Conservation (phyloP, 306 rosid species). For the Gastrolobium bilobum region DNA sequence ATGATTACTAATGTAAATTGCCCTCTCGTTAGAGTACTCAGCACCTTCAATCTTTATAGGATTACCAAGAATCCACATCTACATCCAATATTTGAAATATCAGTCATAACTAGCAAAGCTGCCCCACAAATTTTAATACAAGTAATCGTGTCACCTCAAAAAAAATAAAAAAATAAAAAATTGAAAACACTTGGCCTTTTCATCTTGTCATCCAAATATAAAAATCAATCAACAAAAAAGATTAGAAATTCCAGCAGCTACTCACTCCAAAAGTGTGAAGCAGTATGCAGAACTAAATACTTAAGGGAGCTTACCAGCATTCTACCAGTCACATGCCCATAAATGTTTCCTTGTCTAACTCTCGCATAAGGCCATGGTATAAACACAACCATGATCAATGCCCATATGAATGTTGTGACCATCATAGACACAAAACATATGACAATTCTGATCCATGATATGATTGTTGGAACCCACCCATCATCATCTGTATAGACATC, state of each 20-base stretch:
- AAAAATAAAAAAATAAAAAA: neutral
- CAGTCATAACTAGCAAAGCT: constrained; percentile 36
- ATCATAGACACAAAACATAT: constrained; percentile 64
- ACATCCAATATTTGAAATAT: constrained; percentile 44
- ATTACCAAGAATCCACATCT: constrained; percentile 80
- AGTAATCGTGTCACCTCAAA: neutral
- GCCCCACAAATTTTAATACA: constrained; percentile 1
- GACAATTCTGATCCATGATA: constrained; percentile 64
- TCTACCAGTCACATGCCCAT: constrained; percentile 78
- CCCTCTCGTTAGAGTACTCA: constrained; percentile 62
- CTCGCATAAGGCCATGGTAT: constrained; percentile 75
- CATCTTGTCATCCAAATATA: neutral
- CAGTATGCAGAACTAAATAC: neutral
- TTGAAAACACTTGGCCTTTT: constrained; percentile 3
- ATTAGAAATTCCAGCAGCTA: neutral
- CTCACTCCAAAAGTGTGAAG: constrained; percentile 8
- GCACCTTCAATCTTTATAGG: constrained; percentile 70
- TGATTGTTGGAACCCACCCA: constrained; percentile 58
- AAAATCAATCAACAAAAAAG: neutral
- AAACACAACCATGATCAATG: constrained; percentile 64
- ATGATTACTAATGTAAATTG: constrained; percentile 72
- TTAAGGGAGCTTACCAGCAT: constrained; percentile 61
- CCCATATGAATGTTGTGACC: constrained; percentile 71
- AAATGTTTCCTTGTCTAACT: constrained; percentile 71
- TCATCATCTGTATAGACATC: constrained; percentile 51